Evolutionary conservation across 257 asterid species (phyloP).

Genomic region (Fraxinus cuspidata): DNA sequence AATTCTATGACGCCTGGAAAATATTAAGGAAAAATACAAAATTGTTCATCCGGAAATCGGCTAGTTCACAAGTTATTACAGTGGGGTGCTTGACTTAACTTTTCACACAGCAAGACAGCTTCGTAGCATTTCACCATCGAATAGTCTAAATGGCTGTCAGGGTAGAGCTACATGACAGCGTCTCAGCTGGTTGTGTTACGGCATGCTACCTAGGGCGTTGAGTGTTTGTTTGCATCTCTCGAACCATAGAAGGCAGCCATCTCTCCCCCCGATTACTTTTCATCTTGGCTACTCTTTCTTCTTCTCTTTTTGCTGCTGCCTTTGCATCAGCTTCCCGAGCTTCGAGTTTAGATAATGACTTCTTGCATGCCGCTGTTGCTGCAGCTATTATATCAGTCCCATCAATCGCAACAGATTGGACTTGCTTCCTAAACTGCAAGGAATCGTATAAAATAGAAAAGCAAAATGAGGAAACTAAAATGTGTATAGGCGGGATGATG

Average conservation of each 20-base stretch:
- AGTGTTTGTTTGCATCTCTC: conserved; percentile 37
- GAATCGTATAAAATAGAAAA: background rate
- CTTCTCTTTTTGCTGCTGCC: conserved; percentile 69
- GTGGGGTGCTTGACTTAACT: background rate
- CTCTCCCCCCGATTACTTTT: conserved; percentile 75
- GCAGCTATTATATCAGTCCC: conserved; percentile 62
- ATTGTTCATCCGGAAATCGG: background rate
- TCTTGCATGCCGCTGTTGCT: conserved; percentile 53
- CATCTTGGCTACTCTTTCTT: conserved; percentile 67
- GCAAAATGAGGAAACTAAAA: background rate
- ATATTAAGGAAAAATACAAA: background rate
- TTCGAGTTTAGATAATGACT: conserved; percentile 61
- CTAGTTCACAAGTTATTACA: too few species aligned
- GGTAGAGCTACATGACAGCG: background rate
- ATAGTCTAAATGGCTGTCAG: background rate
- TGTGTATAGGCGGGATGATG: background rate
- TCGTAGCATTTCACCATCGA: background rate
- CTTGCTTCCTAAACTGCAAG: conserved; percentile 58
- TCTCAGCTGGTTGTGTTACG: background rate
- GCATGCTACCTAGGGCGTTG: conserved; percentile 15
- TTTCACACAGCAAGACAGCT: background rate
- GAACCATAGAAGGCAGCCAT: conserved; percentile 80
- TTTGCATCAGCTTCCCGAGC: conserved; percentile 66
- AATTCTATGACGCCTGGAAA: background rate
- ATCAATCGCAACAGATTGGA: conserved; percentile 61